Evolutionary conservation across 768 basidiomycete species (phyloP).

Genomic region (Tylopilus felleus): DNA sequence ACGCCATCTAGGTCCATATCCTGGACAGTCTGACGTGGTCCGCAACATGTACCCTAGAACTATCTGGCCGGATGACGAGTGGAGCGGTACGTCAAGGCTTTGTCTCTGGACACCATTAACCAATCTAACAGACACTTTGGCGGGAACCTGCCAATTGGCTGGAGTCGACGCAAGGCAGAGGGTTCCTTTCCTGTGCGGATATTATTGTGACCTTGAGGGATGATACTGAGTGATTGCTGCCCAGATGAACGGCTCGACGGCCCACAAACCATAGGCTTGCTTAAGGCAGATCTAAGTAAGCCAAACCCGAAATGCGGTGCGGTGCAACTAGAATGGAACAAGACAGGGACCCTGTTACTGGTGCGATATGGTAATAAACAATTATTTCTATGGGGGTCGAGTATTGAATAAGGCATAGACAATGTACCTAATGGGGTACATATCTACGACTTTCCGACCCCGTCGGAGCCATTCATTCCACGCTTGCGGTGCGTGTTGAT

Average conservation of each 20-base stretch:
- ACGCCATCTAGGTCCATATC: constrained; percentile 57
- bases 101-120: background rate
- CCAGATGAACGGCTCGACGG: constrained; percentile 65
- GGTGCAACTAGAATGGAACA: constrained; percentile 78
- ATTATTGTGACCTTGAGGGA: background rate
- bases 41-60: constrained; percentile 57
- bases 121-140: constrained; percentile 64
- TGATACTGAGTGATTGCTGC: background rate
- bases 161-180: constrained; percentile 76
- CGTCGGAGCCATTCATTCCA: constrained; percentile 55
- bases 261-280: constrained; percentile 48
- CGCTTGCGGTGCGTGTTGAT: constrained; percentile 63
- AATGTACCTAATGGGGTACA: constrained; percentile 60
- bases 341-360: constrained; percentile 67
- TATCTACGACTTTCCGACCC: constrained; percentile 68
- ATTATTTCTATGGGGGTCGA: background rate
- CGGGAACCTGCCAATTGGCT: constrained; percentile 84
- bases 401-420: constrained; percentile 39
- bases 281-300: constrained; percentile 56
- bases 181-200: constrained; percentile 78
- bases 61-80: constrained; percentile 53
- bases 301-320: constrained; percentile 64
- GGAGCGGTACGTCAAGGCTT: constrained; percentile 47
- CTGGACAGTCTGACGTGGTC: constrained; percentile 78
- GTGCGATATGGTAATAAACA: constrained; percentile 61